A percentile compares a stretch with the other conserved stretches of the same genome.
phyloP scores from a whole-genome alignment of 2,329 filamentous ascomycete species.

The Pseudocercospora pini-densiflorae region DNA sequence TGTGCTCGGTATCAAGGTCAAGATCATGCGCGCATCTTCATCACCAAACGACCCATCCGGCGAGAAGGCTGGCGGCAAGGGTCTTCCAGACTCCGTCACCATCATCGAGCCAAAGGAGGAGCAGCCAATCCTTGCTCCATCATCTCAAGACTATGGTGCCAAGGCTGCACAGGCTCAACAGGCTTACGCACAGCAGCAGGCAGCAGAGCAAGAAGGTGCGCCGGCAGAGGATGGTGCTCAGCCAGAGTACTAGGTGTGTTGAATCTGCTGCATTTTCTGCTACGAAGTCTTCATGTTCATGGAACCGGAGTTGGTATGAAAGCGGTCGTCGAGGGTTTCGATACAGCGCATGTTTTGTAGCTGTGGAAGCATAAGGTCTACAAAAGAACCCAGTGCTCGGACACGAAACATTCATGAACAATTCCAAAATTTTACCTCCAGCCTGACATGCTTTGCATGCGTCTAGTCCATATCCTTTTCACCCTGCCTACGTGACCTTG shows the following conservation, averaged over 20 bases:
- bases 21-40: constrained; percentile 98
- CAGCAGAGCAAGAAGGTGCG: constrained; percentile 40
- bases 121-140: constrained; percentile 89
- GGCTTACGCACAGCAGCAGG: constrained; percentile 62
- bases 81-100: constrained; percentile 96
- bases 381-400: not conserved
- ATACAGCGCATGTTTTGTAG: constrained; percentile 1
- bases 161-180: constrained; percentile 76
- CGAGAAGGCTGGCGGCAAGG: constrained; percentile 97
- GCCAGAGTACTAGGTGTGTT: constrained; percentile 21
- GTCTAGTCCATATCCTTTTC: not conserved
- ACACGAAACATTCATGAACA: constrained; percentile 6
- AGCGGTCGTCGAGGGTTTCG: constrained; percentile 12
- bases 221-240: constrained; percentile 30
- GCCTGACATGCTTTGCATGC: not conserved
- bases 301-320: constrained; percentile 21
- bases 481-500: not conserved
- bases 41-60: constrained; percentile 79
- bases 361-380: constrained; percentile 7
- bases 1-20: constrained; percentile 99
- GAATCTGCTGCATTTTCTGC: constrained; percentile 13
- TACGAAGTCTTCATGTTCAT: constrained; percentile 21
- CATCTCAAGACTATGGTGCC: constrained; percentile 98
- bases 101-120: constrained; percentile 99
- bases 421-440: not conserved